phyloP scores from a whole-genome alignment of 2,329 filamentous ascomycete genomes.

The Aspergillus puulaauensis region DNA sequence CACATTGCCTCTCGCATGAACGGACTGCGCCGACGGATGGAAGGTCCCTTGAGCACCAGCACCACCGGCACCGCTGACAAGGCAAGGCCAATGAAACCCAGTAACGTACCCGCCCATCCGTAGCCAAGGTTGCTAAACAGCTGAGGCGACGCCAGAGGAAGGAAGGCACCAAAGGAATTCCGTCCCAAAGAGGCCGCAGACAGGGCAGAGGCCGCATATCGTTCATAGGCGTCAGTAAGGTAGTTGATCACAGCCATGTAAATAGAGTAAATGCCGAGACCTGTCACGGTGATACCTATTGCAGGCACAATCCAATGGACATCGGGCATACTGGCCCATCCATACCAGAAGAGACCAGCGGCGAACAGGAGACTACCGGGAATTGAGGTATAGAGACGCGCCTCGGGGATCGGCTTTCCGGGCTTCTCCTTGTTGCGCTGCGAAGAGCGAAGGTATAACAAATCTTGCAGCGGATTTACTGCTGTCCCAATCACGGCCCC shows the following conservation, averaged over 20 bases:
- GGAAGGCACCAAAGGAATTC: constrained; percentile 47
- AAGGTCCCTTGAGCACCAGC: constrained; percentile 41
- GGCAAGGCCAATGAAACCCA: constrained; percentile 44
- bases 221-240: constrained; percentile 49
- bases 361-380: constrained; percentile 39
- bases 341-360: constrained; percentile 37
- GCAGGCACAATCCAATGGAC: constrained; percentile 38
- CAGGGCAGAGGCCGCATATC: constrained; percentile 49
- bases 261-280: constrained; percentile 44
- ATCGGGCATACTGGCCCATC: constrained; percentile 28
- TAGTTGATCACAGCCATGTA: constrained; percentile 52
- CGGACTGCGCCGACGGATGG: constrained; percentile 34
- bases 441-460: constrained; percentile 25
- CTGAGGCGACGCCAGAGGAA: constrained; percentile 45
- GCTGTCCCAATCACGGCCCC: constrained; percentile 44
- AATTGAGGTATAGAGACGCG: constrained; percentile 43
- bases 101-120: constrained; percentile 44
- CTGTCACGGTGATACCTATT: constrained; percentile 34
- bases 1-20: constrained; percentile 32
- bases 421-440: constrained; percentile 34
- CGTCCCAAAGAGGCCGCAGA: constrained; percentile 48
- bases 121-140: constrained; percentile 43
- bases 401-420: constrained; percentile 44
- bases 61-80: constrained; percentile 43
- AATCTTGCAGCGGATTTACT: constrained; percentile 41